phyloP scores from a whole-genome alignment of 148 eudicot genomes.

The Pouteria glomerata region DNA sequence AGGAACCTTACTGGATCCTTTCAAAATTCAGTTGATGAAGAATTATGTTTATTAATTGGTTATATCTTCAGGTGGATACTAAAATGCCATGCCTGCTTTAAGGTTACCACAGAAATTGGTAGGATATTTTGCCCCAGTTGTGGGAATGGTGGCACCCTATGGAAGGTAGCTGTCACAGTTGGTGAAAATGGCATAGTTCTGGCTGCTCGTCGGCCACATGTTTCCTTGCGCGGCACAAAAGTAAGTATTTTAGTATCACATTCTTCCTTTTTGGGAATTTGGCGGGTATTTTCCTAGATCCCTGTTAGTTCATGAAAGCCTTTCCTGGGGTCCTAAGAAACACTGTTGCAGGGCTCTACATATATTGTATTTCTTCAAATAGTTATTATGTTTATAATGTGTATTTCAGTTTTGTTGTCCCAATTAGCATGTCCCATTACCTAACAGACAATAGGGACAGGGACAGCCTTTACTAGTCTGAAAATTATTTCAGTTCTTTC shows the following conservation, averaged over 20 bases:
- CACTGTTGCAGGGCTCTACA: no score
- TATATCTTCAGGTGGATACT: constrained; percentile 69
- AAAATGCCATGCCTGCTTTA: constrained; percentile 91
- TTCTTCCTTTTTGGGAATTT: neutral
- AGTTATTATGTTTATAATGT: no score
- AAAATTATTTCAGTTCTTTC: no score
- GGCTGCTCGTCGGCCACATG: constrained; percentile 71
- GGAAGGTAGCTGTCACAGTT: constrained; percentile 93
- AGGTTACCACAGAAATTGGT: constrained; percentile 79
- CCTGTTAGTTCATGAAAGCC: neutral
- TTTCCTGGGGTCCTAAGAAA: neutral
- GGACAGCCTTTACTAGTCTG: no score
- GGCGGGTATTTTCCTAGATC: neutral
- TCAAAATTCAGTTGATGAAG: neutral
- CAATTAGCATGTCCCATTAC: no score
- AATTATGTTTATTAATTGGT: neutral
- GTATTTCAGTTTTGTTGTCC: no score
- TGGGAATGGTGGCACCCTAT: constrained; percentile 94
- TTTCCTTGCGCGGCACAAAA: constrained; percentile 86
- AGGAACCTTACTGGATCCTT: no score
- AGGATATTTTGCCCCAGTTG: constrained; percentile 85
- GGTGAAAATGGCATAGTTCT: constrained; percentile 83
- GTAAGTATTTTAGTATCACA: constrained; percentile 19
- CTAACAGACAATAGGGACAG: no score
- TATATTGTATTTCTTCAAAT: no score